phyloP scores from a whole-genome alignment of 768 basidiomycete species.

The Boletales sp. region DNA sequence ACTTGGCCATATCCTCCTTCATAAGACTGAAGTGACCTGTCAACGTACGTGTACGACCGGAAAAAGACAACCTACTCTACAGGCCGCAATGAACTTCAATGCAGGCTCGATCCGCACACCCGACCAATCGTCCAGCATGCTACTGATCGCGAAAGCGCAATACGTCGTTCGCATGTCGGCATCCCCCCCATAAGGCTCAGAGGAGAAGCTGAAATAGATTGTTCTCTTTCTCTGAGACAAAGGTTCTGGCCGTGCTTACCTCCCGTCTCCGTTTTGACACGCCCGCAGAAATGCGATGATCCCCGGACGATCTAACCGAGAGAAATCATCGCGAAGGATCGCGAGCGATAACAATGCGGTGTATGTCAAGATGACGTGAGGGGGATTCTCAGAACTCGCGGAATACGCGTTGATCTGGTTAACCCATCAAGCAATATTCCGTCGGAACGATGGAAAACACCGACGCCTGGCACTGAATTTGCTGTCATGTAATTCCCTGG shows the following conservation, averaged over 20 bases:
- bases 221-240: background rate
- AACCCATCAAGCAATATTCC: constrained; percentile 5
- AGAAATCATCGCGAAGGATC: constrained; percentile 84
- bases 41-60: background rate
- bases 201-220: constrained; percentile 55
- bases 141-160: constrained; percentile 81
- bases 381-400: constrained; percentile 53
- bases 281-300: constrained; percentile 62
- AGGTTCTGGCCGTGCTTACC: constrained; percentile 43
- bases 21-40: constrained; percentile 57
- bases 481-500: constrained; percentile 71
- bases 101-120: constrained; percentile 62
- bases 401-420: constrained; percentile 35
- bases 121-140: constrained; percentile 78
- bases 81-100: constrained; percentile 59
- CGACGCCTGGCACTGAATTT: constrained; percentile 15
- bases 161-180: constrained; percentile 82
- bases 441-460: background rate
- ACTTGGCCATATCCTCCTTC: constrained; percentile 91
- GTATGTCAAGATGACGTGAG: constrained; percentile 92
- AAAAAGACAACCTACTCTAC: constrained; percentile 52
- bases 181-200: constrained; percentile 64
- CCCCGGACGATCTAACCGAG: constrained; percentile 62
- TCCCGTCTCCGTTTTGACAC: constrained; percentile 81
- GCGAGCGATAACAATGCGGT: constrained; percentile 81